Base-by-base conservation (phyloP, 2,329 filamentous ascomycete genomes). In the Fusarium mexicanum region DNA sequence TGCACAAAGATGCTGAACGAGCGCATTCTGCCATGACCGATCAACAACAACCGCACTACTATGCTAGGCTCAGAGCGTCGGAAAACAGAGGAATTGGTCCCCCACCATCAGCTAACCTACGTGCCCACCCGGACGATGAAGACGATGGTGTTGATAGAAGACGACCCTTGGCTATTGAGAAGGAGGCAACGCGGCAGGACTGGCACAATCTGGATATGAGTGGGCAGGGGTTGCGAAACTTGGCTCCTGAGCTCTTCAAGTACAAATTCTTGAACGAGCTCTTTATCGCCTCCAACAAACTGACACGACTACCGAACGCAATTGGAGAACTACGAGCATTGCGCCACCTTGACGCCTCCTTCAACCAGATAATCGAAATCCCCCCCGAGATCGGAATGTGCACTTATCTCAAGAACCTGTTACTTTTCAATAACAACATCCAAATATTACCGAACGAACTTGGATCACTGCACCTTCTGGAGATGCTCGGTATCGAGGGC, bases 351-450 rank as follows among this genome's bases (percentile, higher is more conserved):
- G 96, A 99, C 82, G 88, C 95, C 7, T 98, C 96, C 0, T 91
- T 92, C 84, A 99, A 99, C 82, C 90, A 96, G 71, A 87, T 99
- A 69, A 89, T 88, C 14, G 91, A 93, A 73, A 86, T 99, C 8
- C 96, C 96, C 3, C 90, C 93, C 29, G 96, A 99, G 85, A 91
- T 99, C 69, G 96, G 96, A 80, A 99, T 98, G 96, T 94, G 98
- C 78, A 96, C 95, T 35, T 96, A 95, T 76, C 86, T 99, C 63
- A 95, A 94, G 83, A 91, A 93, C 75, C 87, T 99, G 10, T 86
- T 95, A 35, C 87, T 98, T 6, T 98, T 98, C 81, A 95, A 98
- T 85, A 99, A 99, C 82, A 89, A 93, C 71, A 92, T 99, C 62
- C 90, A 90, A 70, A 91, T 90, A 29, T 87, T 99, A 33, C 96